Evolutionary conservation across 768 basidiomycete genomes (phyloP).

Genomic region (Hygrophoropsis aurantiaca): DNA sequence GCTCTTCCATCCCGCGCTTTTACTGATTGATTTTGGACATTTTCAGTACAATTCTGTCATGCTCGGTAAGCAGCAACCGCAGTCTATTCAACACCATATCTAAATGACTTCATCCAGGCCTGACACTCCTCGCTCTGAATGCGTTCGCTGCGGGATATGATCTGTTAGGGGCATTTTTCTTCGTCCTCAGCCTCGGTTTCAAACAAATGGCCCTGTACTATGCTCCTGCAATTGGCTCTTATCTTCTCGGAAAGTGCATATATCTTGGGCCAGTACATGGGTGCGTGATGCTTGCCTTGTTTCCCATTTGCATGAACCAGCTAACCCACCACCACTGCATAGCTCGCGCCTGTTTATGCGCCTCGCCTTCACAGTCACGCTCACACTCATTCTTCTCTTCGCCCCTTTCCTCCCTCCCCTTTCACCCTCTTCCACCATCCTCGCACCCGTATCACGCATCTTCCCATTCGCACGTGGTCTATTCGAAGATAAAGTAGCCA

Average conservation of each 20-base stretch:
- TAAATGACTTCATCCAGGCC: no score
- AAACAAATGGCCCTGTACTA: constrained; percentile 98
- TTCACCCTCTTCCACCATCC: constrained; percentile 45
- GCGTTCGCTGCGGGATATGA: constrained; percentile 72
- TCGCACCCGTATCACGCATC: constrained; percentile 74
- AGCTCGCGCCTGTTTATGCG: constrained; percentile 60
- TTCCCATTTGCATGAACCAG: neutral
- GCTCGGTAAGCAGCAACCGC: constrained; percentile 73
- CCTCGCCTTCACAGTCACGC: constrained; percentile 59
- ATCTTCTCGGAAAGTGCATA: constrained; percentile 86
- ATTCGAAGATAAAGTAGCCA: constrained; percentile 96
- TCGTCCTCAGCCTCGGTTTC: constrained; percentile 85
- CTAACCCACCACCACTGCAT: constrained; percentile 3
- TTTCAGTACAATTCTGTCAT: constrained; percentile 96
- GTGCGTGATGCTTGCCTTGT: constrained; percentile 40
- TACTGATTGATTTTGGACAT: constrained; percentile 89
- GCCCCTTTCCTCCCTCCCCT: constrained; percentile 78
- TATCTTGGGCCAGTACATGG: constrained; percentile 71
- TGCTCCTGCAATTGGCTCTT: constrained; percentile 88
- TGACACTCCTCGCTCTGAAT: constrained; percentile 68
- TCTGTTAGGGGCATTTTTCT: constrained; percentile 71
- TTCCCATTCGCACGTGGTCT: constrained; percentile 91
- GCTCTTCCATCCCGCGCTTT: constrained; percentile 78
- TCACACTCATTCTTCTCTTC: constrained; percentile 71
- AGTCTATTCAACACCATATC: no score